Conservation (phyloP, 139 green algal species). For the Picochlorum sp. region DNA sequence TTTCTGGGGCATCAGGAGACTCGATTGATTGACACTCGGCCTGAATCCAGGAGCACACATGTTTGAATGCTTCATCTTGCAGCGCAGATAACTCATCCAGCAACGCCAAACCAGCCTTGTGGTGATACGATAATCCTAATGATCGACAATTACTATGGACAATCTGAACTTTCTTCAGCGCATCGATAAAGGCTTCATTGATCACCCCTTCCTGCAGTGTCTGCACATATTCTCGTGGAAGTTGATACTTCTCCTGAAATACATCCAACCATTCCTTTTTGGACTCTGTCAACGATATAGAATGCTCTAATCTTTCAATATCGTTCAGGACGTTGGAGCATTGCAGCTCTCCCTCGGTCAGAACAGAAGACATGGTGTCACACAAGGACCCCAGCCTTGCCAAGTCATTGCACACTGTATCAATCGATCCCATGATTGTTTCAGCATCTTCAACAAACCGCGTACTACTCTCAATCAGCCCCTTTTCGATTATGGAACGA, state of each 20-base stretch:
- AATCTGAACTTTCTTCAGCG: conserved; percentile 68
- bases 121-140: conserved; percentile 81
- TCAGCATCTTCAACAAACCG: conserved; percentile 68
- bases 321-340: conserved; percentile 45
- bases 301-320: conserved; percentile 42
- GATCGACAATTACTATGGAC: conserved; percentile 91
- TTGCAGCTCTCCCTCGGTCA: conserved; percentile 28
- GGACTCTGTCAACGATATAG: conserved; percentile 44
- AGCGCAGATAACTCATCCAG: conserved; percentile 93
- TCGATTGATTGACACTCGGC: conserved; percentile 75
- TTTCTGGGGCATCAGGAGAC: conserved; percentile 80
- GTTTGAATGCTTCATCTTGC: conserved; percentile 91
- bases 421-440: conserved; percentile 56
- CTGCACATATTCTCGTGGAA: conserved; percentile 60
- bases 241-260: conserved; percentile 94
- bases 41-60: conserved; percentile 94
- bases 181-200: conserved; percentile 74
- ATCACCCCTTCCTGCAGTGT: conserved; percentile 53
- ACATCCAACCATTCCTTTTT: conserved; percentile 52
- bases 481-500: conserved; percentile 66
- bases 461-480: conserved; percentile 58
- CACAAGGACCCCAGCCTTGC: conserved; percentile 59
- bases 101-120: conserved; percentile 91
- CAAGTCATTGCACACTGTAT: conserved; percentile 69
- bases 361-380: conserved; percentile 32